Conservation (phyloP, 108 stramenopile species). For the Cyclotella choctawhatcheeana region DNA sequence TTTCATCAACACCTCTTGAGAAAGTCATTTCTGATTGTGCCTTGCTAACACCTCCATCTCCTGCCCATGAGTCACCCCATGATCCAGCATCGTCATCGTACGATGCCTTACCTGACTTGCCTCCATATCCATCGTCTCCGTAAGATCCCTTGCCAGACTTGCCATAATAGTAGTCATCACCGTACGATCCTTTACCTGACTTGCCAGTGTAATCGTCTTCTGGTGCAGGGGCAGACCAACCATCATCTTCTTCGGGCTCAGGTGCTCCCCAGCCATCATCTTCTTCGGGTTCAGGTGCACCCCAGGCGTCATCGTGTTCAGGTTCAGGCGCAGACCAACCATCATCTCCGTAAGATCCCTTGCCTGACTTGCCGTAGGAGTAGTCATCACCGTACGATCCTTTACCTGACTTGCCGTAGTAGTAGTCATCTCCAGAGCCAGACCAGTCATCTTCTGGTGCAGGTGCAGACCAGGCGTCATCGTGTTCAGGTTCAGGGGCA, state of each 20-base stretch:
- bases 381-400: not conserved
- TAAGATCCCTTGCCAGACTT: not conserved
- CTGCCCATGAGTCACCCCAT: conserved; percentile 6
- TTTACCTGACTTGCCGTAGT: not conserved
- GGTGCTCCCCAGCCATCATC: not conserved
- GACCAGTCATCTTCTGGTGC: not conserved
- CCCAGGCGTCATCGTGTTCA: not conserved
- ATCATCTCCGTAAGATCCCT: no score
- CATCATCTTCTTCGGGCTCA: not conserved
- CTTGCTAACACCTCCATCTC: conserved; percentile 2
- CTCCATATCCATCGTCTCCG: not conserved
- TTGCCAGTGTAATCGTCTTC: not conserved
- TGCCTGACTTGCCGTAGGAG: no score
- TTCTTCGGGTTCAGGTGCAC: not conserved
- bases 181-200: conserved; percentile 4
- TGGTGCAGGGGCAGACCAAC: not conserved
- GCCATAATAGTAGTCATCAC: not conserved
- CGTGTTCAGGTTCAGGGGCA: not conserved
- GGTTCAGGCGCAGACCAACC: not conserved
- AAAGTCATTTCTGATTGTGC: conserved; percentile 9
- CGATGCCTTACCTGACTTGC: conserved; percentile 1
- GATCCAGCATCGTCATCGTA: not conserved
- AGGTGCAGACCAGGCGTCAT: not conserved
- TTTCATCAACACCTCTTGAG: conserved; percentile 1
- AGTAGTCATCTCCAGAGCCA: not conserved